Base-by-base conservation (phyloP, 805 yeast genomes). In the Hanseniaspora valbyensis region DNA sequence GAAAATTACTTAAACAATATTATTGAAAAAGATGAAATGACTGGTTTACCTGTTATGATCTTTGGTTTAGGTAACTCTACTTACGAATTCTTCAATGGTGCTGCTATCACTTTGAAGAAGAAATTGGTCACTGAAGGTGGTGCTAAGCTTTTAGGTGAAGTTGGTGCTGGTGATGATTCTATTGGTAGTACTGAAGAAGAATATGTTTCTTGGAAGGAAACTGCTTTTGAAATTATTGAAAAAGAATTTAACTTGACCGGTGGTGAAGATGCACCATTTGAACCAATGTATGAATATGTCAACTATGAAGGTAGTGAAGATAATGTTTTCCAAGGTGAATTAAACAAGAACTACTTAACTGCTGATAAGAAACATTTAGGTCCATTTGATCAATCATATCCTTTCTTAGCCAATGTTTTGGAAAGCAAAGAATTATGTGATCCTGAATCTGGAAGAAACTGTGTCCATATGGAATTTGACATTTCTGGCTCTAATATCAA, bases 41-140 rank as follows among this genome's bases (percentile, higher is more conserved):
- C 73, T 7, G 76, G 74, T 54, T 61, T 88, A 54, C 78, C 75
- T 57, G 88, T 69, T 66, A 76, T 88, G 53, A 73, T 87, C 48
- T 92, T 90, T 61, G 97, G 96, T 18, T 76, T 90, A 55, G 98
- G 98, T 62, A 90, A 92, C 69, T 80, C 89, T 39, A 89, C 96
- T 25, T 90, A 90, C 63, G 97, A 90, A 67, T 81, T 83, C 64
- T 90, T 74, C 73, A 92, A 92, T 63, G 84, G 81, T 43, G 83
- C 87, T 53, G 88, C 89, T 36, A 78, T 77, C 53, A 78, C 78
- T 59, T 70, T 77, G 42, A 66, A 73, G 51, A 69, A 74, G 52
- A 71, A 72, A 53, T 64, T 73, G 22, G 67, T 78, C 46, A 67
- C 67, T 51, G 72, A 69, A 25, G 80, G 85, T 34, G 89, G 90